Percentiles rank a stretch among this genome's conserved stretches.
Conservation (phyloP, 352 stramenopile species). For the Pythium myriotylum region DNA sequence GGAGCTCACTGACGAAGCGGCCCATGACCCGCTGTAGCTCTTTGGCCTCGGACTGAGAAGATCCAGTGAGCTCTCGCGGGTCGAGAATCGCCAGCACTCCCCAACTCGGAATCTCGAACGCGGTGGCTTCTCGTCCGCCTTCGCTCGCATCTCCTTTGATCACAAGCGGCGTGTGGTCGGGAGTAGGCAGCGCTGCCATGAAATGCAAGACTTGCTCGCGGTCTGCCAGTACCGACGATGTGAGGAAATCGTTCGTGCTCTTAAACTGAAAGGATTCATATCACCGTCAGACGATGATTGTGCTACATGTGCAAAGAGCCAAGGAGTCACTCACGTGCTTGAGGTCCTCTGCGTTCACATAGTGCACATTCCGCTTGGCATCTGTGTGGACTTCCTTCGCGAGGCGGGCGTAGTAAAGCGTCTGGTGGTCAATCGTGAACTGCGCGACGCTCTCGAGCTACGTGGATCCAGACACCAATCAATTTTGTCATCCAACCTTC, state of each 20-base stretch:
- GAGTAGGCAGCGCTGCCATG: conserved; percentile 63
- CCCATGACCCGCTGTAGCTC: conserved; percentile 66
- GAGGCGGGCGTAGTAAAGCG: conserved; percentile 70
- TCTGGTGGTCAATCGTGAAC: conserved; percentile 71
- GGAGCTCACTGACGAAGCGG: conserved; percentile 68
- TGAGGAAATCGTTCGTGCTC: conserved; percentile 73
- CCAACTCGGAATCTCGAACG: conserved; percentile 77
- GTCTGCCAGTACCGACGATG: conserved; percentile 64
- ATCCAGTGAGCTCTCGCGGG: conserved; percentile 20
- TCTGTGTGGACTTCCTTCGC: conserved; percentile 51
- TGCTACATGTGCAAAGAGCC: no score
- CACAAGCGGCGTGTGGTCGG: conserved; percentile 50
- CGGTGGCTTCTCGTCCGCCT: conserved; percentile 33
- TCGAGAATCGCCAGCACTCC: conserved; percentile 68
- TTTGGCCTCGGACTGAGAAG: conserved; percentile 3
- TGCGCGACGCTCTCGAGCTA: conserved; percentile 49
- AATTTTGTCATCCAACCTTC: no score
- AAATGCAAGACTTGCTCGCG: conserved; percentile 80
- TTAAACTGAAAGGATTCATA: conserved; percentile 71
- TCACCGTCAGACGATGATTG: no score
- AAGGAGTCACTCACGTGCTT: conserved; percentile 64
- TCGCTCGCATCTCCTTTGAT: conserved; percentile 37
- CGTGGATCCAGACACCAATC: no score
- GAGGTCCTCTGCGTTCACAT: conserved; percentile 60
- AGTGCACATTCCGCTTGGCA: conserved; percentile 36